Evolutionary conservation across 805 yeast genomes (phyloP).

Genomic region (Saccharomycopsis sp.): DNA sequence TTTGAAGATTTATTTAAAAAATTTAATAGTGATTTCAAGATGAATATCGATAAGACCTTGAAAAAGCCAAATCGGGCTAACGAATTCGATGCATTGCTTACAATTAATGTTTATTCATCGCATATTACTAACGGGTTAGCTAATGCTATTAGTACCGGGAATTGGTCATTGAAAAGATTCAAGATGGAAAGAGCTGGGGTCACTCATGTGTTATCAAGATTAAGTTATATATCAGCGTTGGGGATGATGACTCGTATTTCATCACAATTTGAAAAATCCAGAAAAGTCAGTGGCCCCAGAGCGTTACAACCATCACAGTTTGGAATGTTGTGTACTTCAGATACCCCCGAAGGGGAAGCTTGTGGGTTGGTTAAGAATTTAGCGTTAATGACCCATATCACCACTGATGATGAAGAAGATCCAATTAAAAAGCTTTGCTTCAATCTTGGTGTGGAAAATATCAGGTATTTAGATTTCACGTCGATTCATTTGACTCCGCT

Average conservation of each 20-base stretch:
- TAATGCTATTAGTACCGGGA: slow-evolving; percentile 96
- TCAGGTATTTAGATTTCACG: slow-evolving; percentile 73
- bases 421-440: slow-evolving; percentile 76
- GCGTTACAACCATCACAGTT: slow-evolving; percentile 98
- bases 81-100: slow-evolving; percentile 88
- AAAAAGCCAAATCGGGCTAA: slow-evolving; percentile 92
- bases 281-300: slow-evolving; percentile 98
- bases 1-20: slow-evolving; percentile 97
- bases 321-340: slow-evolving; percentile 98
- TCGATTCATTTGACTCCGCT: slow-evolving; percentile 65
- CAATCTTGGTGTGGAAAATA: slow-evolving; percentile 84
- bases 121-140: slow-evolving; percentile 92
- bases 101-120: slow-evolving; percentile 84
- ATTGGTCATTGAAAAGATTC: slow-evolving; percentile 97
- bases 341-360: slow-evolving; percentile 99
- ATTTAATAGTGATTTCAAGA: slow-evolving; percentile 90
- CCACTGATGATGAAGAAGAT: slow-evolving; percentile 94
- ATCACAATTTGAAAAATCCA: slow-evolving; percentile 96
- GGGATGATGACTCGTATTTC: slow-evolving; percentile 99
- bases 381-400: slow-evolving; percentile 97
- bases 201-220: slow-evolving; percentile 87
- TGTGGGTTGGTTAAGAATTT: slow-evolving; percentile 96
- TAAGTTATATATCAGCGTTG: slow-evolving; percentile 87
- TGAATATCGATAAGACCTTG: slow-evolving; percentile 86
- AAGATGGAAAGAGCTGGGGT: slow-evolving; percentile 99